Conservation (phyloP, 139 green algal species). For the Edaphochlamys debaryana region DNA sequence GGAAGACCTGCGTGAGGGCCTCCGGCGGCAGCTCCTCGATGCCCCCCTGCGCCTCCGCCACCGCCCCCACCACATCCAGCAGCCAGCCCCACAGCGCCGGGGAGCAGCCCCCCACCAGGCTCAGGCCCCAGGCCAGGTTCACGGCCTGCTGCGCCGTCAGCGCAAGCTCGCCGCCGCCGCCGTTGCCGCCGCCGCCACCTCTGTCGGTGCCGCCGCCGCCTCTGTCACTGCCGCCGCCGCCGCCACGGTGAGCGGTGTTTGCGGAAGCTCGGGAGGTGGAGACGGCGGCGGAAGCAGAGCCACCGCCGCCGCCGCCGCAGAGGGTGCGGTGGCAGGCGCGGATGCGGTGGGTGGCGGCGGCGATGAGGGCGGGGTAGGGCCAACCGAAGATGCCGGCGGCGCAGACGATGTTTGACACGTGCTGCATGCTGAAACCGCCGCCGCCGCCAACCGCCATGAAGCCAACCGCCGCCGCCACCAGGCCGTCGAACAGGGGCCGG, state of each 20-base stretch:
- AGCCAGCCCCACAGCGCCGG: slow-evolving; percentile 27
- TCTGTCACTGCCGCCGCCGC: neutral
- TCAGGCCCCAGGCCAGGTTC: slow-evolving; percentile 70
- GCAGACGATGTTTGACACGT: slow-evolving; percentile 27
- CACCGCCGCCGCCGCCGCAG: neutral
- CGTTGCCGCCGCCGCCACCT: neutral
- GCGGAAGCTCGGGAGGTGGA: too few relatives aligned
- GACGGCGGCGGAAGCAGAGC: neutral
- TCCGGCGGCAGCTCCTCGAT: slow-evolving; percentile 57
- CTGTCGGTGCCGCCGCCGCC: neutral
- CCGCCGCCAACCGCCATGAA: neutral
- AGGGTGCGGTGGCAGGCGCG: neutral
- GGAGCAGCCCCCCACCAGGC: slow-evolving; percentile 53
- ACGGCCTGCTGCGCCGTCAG: slow-evolving; percentile 68
- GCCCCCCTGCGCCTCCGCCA: slow-evolving; percentile 21
- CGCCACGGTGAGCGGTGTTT: neutral
- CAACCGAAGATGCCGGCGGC: slow-evolving; percentile 19
- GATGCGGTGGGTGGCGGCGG: neutral
- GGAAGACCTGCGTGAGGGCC: slow-evolving; percentile 65
- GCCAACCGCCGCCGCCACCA: slow-evolving; percentile 1
- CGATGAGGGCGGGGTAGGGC: slow-evolving; percentile 6
- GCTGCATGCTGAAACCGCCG: slow-evolving; percentile 18
- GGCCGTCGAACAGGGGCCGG: slow-evolving; percentile 18
- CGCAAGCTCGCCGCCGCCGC: neutral
- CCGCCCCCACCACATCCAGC: slow-evolving; percentile 33